These are phyloP conservation scores for Trypanosoma theileri DNA, from an alignment of 208 protist species.

Conservation along the genomic window DNA sequence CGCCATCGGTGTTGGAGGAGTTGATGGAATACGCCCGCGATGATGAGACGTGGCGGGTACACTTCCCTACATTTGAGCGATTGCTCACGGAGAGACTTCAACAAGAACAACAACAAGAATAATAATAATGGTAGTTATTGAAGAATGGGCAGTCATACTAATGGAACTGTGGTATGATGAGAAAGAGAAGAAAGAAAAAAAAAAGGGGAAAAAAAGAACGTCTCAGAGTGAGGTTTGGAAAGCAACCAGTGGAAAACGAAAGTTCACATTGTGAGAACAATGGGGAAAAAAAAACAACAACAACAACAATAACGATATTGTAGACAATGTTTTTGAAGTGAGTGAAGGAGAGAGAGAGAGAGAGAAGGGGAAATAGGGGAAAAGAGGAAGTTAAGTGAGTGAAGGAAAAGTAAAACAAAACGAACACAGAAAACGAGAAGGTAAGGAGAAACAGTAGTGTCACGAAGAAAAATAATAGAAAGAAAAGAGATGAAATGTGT, in stretches of 20 bases:
- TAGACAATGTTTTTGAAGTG: too few relatives aligned
- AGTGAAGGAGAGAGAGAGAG: not conserved
- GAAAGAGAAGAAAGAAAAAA: too few relatives aligned
- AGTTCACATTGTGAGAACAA: too few relatives aligned
- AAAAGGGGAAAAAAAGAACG: too few relatives aligned
- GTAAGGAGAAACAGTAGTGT: not conserved
- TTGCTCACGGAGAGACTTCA: not conserved
- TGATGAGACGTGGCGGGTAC: conserved; percentile 39
- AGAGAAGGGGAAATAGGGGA: not conserved
- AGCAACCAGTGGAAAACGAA: too few relatives aligned
- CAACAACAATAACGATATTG: too few relatives aligned
- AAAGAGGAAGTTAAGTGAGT: conserved; percentile 1
- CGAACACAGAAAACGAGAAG: not conserved
- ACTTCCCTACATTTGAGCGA: conserved; percentile 28
- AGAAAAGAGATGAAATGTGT: not conserved
- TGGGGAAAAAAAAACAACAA: too few relatives aligned
- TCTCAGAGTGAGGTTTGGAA: too few relatives aligned
- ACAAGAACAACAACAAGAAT: too few relatives aligned
- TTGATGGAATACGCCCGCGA: conserved; percentile 47
- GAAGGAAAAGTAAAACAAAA: conserved; percentile 4
- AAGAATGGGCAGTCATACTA: too few relatives aligned
- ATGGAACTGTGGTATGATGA: too few relatives aligned
- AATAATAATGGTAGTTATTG: too few relatives aligned
- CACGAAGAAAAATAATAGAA: not conserved
- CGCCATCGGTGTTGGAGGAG: conserved; percentile 50